These are phyloP conservation scores for Phialophora chinensis DNA, from an alignment of 2,329 filamentous ascomycete species.

Conservation along the genomic window DNA sequence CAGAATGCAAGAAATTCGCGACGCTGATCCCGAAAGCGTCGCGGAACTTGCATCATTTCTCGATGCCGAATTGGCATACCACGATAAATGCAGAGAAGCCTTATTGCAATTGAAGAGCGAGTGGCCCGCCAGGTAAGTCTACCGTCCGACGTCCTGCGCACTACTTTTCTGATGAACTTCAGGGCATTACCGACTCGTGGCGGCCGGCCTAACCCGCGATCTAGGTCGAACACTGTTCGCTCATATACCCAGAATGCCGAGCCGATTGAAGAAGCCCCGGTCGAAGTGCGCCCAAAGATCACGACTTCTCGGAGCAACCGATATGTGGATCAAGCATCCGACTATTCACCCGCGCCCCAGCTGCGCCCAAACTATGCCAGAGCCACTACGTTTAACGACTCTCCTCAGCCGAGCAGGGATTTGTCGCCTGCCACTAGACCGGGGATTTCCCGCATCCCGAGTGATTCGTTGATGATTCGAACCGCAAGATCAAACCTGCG, in stretches of 20 bases:
- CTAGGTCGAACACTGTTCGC: slow-evolving; percentile 68
- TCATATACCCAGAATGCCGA: slow-evolving; percentile 67
- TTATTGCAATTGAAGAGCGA: slow-evolving; percentile 72
- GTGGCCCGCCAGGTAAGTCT: slow-evolving; percentile 67
- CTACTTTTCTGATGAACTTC: slow-evolving; percentile 5
- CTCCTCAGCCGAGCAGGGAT: slow-evolving; percentile 59
- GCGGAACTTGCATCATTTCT: slow-evolving; percentile 79
- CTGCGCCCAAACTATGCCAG: slow-evolving; percentile 57
- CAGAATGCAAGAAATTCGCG: slow-evolving; percentile 95
- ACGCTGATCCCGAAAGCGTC: slow-evolving; percentile 83
- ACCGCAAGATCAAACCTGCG: slow-evolving; percentile 57
- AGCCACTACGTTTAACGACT: slow-evolving; percentile 65
- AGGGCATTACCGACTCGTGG: slow-evolving; percentile 36
- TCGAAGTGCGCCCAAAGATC: slow-evolving; percentile 57
- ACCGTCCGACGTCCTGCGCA: slow-evolving; percentile 32
- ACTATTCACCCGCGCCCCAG: slow-evolving; percentile 43
- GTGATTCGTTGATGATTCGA: slow-evolving; percentile 59
- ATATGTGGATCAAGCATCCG: slow-evolving; percentile 45
- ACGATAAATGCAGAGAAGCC: slow-evolving; percentile 87
- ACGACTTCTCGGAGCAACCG: slow-evolving; percentile 53
- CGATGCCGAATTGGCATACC: slow-evolving; percentile 87
- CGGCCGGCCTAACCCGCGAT: slow-evolving; percentile 55
- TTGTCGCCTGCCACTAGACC: slow-evolving; percentile 52
- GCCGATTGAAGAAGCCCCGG: slow-evolving; percentile 60
- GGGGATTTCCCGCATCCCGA: slow-evolving; percentile 60